phyloP scores from a whole-genome alignment of 176 grass and related monocot genomes.

The Zea mays region Zm-B73-REFERENCE-NAM-5.0 NC_050104.1:20585001-20585500 shows the following conservation, averaged over 20 bases:
- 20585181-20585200: conserved; percentile 93
- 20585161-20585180: conserved; percentile 7
- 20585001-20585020: neutral
- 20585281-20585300: neutral
- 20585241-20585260: neutral
- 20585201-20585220: conserved; percentile 94
- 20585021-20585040: conserved; percentile 5
- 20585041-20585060: conserved; percentile 79
- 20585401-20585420: neutral
- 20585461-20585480: conserved; percentile 72
- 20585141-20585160: neutral
- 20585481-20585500: conserved; percentile 89
- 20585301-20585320: too few relatives aligned
- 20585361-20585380: too few relatives aligned
- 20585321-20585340: neutral
- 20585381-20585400: neutral
- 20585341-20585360: neutral
- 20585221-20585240: conserved; percentile 73
- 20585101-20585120: neutral
- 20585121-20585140: conserved; percentile 26
- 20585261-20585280: neutral
- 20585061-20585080: conserved; percentile 70
- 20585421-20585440: conserved; percentile 98
- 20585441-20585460: conserved; percentile 73
- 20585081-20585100: conserved; percentile 96